Conservation (phyloP, 495 filamentous ascomycete species). For the Thermothielavioides terrestris region DNA sequence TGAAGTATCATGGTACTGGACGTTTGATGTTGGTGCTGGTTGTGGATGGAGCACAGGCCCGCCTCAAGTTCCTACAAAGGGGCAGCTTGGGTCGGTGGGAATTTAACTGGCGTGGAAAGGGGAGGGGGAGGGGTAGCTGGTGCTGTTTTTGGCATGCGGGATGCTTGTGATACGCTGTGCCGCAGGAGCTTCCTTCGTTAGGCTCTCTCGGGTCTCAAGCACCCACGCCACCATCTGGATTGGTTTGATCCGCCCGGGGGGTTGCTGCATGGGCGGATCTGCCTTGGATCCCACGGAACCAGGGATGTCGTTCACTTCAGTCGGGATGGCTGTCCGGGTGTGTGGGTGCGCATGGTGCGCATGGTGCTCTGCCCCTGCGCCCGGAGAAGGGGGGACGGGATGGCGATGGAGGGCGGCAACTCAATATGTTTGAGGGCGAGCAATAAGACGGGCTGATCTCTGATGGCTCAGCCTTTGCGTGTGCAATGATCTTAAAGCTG, state of each 20-base stretch:
- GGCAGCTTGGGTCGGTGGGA: background rate
- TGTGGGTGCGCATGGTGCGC: background rate
- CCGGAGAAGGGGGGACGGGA: slow-evolving; percentile 1
- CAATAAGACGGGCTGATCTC: background rate
- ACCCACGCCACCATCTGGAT: background rate
- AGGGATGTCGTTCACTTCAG: background rate
- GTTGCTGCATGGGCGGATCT: background rate
- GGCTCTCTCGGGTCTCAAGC: background rate
- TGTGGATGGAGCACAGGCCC: background rate
- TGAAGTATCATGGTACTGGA: no score
- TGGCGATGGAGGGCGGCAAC: background rate
- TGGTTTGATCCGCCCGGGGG: slow-evolving; percentile 5
- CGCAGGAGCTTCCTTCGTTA: slow-evolving; percentile 4
- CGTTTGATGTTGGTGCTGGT: background rate
- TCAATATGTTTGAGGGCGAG: background rate
- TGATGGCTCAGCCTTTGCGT: background rate
- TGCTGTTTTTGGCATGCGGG: slow-evolving; percentile 13
- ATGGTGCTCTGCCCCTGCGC: background rate
- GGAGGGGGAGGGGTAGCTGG: background rate
- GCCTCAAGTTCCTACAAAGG: background rate
- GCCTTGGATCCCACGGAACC: slow-evolving; percentile 2
- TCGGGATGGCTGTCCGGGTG: background rate
- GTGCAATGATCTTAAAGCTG: background rate
- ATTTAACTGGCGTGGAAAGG: background rate
- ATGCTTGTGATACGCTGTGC: slow-evolving; percentile 13